Conservation (phyloP, 2,329 filamentous ascomycete species). For the Uncinocarpus reesii region DNA sequence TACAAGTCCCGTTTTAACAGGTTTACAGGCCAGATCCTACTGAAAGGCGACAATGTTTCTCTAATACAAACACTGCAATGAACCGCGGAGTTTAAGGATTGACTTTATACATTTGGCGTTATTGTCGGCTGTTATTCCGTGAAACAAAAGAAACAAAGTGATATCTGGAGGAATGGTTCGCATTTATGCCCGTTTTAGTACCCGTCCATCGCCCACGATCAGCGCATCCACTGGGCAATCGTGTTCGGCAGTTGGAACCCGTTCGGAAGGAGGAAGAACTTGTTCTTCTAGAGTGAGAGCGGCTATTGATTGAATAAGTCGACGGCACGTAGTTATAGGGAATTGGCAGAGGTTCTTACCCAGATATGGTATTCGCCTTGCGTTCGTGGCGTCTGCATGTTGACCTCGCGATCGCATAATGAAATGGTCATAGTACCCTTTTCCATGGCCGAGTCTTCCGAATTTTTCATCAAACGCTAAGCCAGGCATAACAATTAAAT, state of each 20-base stretch:
- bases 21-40: constrained; percentile 61
- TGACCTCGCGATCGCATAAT: constrained; percentile 58
- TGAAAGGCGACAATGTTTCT: constrained; percentile 82
- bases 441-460: constrained; percentile 79
- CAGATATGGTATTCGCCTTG: constrained; percentile 46
- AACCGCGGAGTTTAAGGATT: constrained; percentile 13
- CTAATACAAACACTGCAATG: constrained; percentile 54
- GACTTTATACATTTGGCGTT: constrained; percentile 13
- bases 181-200: constrained; percentile 26
- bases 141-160: not conserved
- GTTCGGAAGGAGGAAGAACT: constrained; percentile 54
- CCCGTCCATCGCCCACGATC: constrained; percentile 58
- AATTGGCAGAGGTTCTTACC: constrained; percentile 37
- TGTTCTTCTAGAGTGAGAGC: constrained; percentile 82
- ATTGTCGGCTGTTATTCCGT: constrained; percentile 1
- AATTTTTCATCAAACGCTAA: constrained; percentile 76
- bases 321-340: not conserved
- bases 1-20: constrained; percentile 13
- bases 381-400: constrained; percentile 22
- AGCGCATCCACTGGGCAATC: constrained; percentile 75
- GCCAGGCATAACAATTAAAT: constrained; percentile 83
- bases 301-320: constrained; percentile 40
- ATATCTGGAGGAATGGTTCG: constrained; percentile 6
- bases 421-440: constrained; percentile 95
- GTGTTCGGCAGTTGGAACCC: constrained; percentile 62